A percentile compares a stretch with the other conserved stretches of the same genome.
Conservation (phyloP, 2,329 filamentous ascomycete species). For the Verticillium isaacii region DNA sequence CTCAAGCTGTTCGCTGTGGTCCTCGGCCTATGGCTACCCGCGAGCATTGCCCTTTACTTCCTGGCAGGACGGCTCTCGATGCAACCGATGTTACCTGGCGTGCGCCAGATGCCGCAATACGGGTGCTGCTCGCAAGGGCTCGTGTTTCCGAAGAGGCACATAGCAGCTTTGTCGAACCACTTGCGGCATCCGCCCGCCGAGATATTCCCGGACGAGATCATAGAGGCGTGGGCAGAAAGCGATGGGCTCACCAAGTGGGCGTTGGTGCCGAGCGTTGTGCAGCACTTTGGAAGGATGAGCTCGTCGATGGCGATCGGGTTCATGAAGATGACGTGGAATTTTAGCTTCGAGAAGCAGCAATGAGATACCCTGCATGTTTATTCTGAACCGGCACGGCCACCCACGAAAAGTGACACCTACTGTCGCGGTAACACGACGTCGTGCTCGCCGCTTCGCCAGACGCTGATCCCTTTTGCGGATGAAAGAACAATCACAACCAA, state of each 20-base stretch:
- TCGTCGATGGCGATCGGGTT: conserved; percentile 19
- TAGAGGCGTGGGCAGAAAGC: conserved; percentile 26
- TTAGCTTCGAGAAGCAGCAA: conserved; percentile 23
- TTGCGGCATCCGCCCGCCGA: conserved; percentile 23
- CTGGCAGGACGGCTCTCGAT: conserved; percentile 21
- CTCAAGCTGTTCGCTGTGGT: background rate
- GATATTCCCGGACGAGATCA: conserved; percentile 28
- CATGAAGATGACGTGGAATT: conserved; percentile 28
- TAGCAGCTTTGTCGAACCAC: conserved; percentile 19
- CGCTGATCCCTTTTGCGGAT: no score
- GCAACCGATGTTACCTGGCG: conserved; percentile 20
- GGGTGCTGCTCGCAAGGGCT: conserved; percentile 33
- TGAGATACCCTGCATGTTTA: background rate
- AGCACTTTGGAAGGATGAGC: conserved; percentile 28
- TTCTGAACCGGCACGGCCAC: no score
- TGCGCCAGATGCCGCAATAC: conserved; percentile 29
- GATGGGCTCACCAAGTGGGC: conserved; percentile 26
- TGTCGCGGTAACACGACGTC: no score
- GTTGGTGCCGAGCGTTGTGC: conserved; percentile 29
- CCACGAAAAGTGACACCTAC: no score
- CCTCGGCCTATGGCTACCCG: conserved; percentile 25
- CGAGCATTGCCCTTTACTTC: conserved; percentile 23
- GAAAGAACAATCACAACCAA: no score
- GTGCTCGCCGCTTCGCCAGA: no score
- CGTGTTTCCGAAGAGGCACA: conserved; percentile 25